These are phyloP conservation scores for Herpomyces periplanetae DNA, from an alignment of 2,329 filamentous ascomycete species.

Conservation along the genomic window DNA sequence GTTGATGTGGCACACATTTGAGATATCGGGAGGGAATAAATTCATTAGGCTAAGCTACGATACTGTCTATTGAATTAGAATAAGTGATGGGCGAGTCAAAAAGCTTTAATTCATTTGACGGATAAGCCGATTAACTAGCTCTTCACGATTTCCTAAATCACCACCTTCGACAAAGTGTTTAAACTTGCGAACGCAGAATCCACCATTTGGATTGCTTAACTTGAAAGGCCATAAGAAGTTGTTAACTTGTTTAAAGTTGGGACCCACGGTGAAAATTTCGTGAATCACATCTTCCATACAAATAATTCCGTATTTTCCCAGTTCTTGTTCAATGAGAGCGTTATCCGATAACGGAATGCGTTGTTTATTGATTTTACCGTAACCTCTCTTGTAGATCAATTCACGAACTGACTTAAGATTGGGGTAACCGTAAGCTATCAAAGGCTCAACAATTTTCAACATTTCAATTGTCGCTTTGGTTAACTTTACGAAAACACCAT, in stretches of 20 bases:
- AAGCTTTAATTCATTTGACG: slow-evolving; percentile 71
- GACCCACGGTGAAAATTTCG: slow-evolving; percentile 92
- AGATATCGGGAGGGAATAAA: too few species aligned
- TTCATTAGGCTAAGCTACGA: too few species aligned
- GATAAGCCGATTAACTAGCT: slow-evolving; percentile 83
- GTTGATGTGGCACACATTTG: too few species aligned
- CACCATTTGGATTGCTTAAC: slow-evolving; percentile 87
- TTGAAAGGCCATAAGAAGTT: slow-evolving; percentile 99
- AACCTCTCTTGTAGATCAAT: slow-evolving; percentile 98
- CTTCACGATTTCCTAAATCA: slow-evolving; percentile 93
- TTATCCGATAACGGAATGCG: slow-evolving; percentile 88
- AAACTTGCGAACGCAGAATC: slow-evolving; percentile 89
- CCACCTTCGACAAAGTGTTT: slow-evolving; percentile 96
- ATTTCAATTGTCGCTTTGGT: slow-evolving; percentile 95
- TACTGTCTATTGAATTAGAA: too few species aligned
- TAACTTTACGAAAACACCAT: slow-evolving; percentile 83
- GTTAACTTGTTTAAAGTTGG: slow-evolving; percentile 96
- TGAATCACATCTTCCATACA: slow-evolving; percentile 97
- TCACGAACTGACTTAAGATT: slow-evolving; percentile 97
- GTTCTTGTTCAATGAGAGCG: slow-evolving; percentile 73
- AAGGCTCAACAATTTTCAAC: slow-evolving; percentile 93
- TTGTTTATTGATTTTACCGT: slow-evolving; percentile 97
- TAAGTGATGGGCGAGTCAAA: slow-evolving; percentile 2
- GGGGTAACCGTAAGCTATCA: slow-evolving; percentile 95
- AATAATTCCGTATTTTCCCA: slow-evolving; percentile 94